A percentile compares a stretch with the other conserved stretches of the same genome.
phyloP scores from a whole-genome alignment of 1,139 yeast species.

The Pichia sp. region DNA sequence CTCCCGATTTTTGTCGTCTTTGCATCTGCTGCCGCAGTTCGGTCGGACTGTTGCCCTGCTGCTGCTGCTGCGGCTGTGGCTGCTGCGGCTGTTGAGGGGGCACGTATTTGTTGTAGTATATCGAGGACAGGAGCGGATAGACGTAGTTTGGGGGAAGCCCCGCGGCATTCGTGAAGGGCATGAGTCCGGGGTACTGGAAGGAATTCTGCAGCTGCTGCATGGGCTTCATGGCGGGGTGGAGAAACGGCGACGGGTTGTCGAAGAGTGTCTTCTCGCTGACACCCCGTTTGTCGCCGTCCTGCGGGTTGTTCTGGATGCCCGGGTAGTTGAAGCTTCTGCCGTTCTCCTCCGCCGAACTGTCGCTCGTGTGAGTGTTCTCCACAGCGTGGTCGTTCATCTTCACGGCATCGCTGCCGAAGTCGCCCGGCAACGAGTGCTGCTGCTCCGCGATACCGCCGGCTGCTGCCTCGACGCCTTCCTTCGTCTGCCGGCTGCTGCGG shows the following conservation, averaged over 20 bases:
- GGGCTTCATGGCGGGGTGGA: not conserved
- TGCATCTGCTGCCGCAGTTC: too few species aligned
- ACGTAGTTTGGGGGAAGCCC: not conserved
- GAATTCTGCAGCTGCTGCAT: not conserved
- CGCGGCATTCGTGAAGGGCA: not conserved
- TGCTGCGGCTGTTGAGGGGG: not conserved
- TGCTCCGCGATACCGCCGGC: too few species aligned
- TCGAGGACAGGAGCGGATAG: not conserved
- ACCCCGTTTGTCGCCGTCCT: not conserved
- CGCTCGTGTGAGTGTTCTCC: too few species aligned
- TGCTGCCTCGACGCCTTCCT: not conserved
- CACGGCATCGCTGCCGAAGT: too few species aligned
- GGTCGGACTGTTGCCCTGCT: not conserved
- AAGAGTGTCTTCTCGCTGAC: not conserved
- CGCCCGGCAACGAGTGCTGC: too few species aligned
- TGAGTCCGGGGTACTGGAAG: not conserved
- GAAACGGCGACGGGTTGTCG: not conserved
- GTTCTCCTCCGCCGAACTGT: too few species aligned
- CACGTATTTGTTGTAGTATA: not conserved
- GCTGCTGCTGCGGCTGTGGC: not conserved
- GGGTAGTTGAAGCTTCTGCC: too few species aligned
- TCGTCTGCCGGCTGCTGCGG: not conserved
- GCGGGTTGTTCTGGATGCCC: too few species aligned
- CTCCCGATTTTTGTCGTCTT: too few species aligned
- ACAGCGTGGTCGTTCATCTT: too few species aligned